A percentile compares a stretch with the other conserved stretches of the same genome.
Evolutionary conservation across 176 grass and related monocot genomes (phyloP).

Genomic region (Thalia dealbata): DNA sequence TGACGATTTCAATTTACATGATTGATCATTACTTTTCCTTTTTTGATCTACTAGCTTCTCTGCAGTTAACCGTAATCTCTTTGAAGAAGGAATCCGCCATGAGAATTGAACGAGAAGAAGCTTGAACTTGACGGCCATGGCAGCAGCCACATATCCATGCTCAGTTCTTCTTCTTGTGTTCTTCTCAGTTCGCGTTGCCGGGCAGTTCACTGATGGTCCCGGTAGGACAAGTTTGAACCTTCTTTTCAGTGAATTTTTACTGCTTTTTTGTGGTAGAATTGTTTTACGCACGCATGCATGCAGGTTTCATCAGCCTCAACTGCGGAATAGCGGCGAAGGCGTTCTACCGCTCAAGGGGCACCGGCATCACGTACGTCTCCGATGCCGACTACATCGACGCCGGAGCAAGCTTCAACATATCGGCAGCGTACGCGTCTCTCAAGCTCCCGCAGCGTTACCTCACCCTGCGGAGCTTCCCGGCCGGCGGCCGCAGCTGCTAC

Average conservation of each 20-base stretch:
- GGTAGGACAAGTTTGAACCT: neutral
- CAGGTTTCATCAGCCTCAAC: constrained; percentile 14
- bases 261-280: neutral
- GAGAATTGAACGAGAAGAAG: neutral
- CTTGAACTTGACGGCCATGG: neutral
- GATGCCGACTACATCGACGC: constrained; percentile 1
- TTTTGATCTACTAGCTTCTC: no score
- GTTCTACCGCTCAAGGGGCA: neutral
- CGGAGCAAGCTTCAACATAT: neutral
- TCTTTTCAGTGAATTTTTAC: no score
- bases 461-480: constrained; percentile 7
- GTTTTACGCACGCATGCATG: neutral
- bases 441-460: neutral
- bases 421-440: neutral
- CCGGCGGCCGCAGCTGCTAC: constrained; percentile 14
- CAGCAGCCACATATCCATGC: neutral
- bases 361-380: neutral
- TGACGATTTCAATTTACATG: no score
- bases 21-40: no score
- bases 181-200: neutral
- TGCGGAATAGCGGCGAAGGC: neutral
- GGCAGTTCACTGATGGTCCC: neutral
- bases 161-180: neutral
- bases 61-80: no score
- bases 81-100: neutral